Base-by-base conservation (phyloP, 345 rosid genomes). In the Populus alba region DNA sequence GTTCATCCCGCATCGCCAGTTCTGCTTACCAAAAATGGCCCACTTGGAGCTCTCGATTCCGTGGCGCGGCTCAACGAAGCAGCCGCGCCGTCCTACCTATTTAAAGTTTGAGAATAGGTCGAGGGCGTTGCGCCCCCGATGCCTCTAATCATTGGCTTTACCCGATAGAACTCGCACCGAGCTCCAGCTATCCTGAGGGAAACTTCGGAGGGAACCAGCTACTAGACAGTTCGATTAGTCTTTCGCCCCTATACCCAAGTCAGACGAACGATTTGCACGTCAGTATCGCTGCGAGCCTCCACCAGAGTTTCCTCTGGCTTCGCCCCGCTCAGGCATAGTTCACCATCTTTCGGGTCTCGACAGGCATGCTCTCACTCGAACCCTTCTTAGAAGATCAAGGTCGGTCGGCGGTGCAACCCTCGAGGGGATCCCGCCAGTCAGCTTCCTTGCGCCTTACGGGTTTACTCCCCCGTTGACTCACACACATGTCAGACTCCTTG, bases 401-500 rank as follows among this genome's bases (percentile, higher is more conserved):
- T 31, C 39, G 68, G 39, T 65, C 68, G 39, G 35, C 18, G 68
- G 18, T 65, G 68, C 68, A 65, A 65, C 68, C 39, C 68, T 27
- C 68, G 1, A 33, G 22, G 68, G 68, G 68, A 65, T 65, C 33
- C 68, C 68, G 37, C 68, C 39, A 31, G 63, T 71, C 43, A 51
- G 74, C 43, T 71, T 71, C 74, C 74, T 71, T 49, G 27, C 43
- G 43, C 63, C 74, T 71, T 31, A 49, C 68, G 53, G 73, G 83
- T 81, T 81, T 81, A 81, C 78, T 84, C 75, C 41, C 84, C 81
- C 79, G 83, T 81, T 86, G 85, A 86, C 86, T 87, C 82, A 78
- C 83, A 85, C 86, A 72, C 85, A 81, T 85, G 86, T 85, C 57
- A 83, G 84, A 83, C 86, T 85, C 86, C 89, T 87, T 87, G 86